These are phyloP conservation scores for Epichloe aotearoae DNA, from an alignment of 2,329 filamentous ascomycete genomes.

Conservation along the genomic window DNA sequence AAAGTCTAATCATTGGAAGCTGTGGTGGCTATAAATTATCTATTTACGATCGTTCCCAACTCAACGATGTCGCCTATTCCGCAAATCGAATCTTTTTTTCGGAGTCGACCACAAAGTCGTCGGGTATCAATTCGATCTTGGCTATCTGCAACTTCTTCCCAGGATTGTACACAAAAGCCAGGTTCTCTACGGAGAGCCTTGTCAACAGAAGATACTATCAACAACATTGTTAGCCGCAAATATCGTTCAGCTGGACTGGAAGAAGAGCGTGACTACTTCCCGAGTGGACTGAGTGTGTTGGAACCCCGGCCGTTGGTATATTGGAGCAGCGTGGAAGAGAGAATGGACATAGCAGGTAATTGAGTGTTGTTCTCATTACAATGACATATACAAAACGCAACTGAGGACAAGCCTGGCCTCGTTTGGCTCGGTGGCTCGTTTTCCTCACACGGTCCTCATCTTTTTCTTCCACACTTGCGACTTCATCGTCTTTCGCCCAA, in stretches of 20 bases:
- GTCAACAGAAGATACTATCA: slow-evolving; percentile 39
- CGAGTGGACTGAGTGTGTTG: slow-evolving; percentile 40
- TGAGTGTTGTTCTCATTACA: background rate
- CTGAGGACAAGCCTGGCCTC: no score
- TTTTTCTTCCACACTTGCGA: no score
- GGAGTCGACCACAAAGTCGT: background rate
- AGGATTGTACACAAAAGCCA: background rate
- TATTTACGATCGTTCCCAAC: background rate
- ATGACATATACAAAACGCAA: background rate
- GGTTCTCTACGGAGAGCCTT: slow-evolving; percentile 23
- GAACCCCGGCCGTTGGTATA: slow-evolving; percentile 51
- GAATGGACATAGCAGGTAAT: slow-evolving; percentile 27
- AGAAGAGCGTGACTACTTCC: slow-evolving; percentile 41
- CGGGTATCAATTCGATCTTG: background rate
- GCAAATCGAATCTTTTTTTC: background rate
- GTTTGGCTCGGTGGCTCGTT: no score
- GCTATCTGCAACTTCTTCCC: background rate
- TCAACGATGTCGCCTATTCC: background rate
- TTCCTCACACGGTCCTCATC: no score
- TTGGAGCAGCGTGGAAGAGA: slow-evolving; percentile 50
- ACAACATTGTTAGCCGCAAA: slow-evolving; percentile 45
- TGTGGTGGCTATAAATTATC: no score
- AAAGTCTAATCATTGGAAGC: no score
- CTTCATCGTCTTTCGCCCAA: no score
- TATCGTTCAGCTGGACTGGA: slow-evolving; percentile 44